Evolutionary conservation across 257 asterid genomes (phyloP), one percentile per base, ranked within the genome.

Genomic region (Cruciata laevipes): DNA sequence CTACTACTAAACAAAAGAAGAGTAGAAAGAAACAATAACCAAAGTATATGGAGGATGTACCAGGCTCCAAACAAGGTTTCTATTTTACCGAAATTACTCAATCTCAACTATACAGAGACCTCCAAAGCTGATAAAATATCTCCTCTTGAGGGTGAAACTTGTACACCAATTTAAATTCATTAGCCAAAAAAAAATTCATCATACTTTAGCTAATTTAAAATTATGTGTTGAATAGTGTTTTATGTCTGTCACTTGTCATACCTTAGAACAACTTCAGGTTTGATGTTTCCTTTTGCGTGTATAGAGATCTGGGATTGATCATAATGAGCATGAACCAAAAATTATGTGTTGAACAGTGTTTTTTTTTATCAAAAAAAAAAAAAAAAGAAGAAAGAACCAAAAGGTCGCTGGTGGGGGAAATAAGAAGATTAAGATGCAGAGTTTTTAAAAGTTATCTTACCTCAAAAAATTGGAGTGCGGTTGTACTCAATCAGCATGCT

Each of bases 401-500:
- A 0, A 18, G 24, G 23, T 14, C 5, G 3, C 3, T 14, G 49
- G 49, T 12, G 14, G 49, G 44, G 44, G 10, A 20, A 61, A 12
- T 12, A 21, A 59, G 10, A 13, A 55, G 2, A 42, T 51, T 6
- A 65, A 65, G 69, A 30, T 37, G 6, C 13, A 51, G 20, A 32
- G 14, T 38, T 64, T 24, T 53, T 31, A 33, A 30, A n/a, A 24
- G 32, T 24, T 51, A 71, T 69, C 77, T 82, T 66, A 82, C 87
- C 83, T 74, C 42, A 20, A 25, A 60, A 10, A 27, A n/a, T 23
- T 51, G 27, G 24, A 64, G 69, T 31, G 60, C 53, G 42, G 51
- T 37, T 70, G 69, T 71, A 76, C 67, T 89, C 84, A 91, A 75
- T 89, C 96, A 63, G 85, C 83, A 69, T 92, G 97, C 65, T 79